Evolutionary conservation across 345 rosid species (phyloP).

Genomic region (Brassica rapa): DNA sequence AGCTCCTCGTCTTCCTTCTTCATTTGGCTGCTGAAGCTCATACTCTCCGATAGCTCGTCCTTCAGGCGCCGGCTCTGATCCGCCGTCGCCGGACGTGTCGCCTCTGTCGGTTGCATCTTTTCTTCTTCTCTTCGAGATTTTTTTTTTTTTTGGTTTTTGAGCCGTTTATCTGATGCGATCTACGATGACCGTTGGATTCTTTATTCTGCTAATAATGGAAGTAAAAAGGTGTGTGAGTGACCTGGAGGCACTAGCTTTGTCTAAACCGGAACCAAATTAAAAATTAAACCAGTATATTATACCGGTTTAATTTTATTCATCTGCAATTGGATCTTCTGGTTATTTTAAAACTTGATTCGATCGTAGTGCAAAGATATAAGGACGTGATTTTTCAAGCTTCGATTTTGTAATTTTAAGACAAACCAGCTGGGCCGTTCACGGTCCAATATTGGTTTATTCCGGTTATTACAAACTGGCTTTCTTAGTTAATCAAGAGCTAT

Average conservation of each 20-base stretch:
- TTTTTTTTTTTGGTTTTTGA: background rate
- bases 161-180: conserved; percentile 26
- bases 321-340: background rate
- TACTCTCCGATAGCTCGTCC: conserved; percentile 63
- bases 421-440: background rate
- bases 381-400: background rate
- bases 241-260: background rate
- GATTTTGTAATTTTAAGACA: background rate
- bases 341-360: background rate
- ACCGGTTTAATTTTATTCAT: background rate
- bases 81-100: conserved; percentile 51
- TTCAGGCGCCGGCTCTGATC: conserved; percentile 38
- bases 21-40: conserved; percentile 87
- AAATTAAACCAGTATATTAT: background rate
- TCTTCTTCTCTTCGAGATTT: conserved; percentile 4
- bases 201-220: conserved; percentile 5
- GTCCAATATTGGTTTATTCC: background rate
- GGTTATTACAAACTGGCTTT: background rate
- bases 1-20: conserved; percentile 94
- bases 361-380: background rate
- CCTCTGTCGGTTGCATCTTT: conserved; percentile 49
- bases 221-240: background rate
- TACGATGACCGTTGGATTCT: conserved; percentile 37
- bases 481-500: conserved; percentile 6
- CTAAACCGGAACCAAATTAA: conserved; percentile 24